Evolutionary conservation across 805 yeast genomes (phyloP).

Genomic region (Candida lessepsii): DNA sequence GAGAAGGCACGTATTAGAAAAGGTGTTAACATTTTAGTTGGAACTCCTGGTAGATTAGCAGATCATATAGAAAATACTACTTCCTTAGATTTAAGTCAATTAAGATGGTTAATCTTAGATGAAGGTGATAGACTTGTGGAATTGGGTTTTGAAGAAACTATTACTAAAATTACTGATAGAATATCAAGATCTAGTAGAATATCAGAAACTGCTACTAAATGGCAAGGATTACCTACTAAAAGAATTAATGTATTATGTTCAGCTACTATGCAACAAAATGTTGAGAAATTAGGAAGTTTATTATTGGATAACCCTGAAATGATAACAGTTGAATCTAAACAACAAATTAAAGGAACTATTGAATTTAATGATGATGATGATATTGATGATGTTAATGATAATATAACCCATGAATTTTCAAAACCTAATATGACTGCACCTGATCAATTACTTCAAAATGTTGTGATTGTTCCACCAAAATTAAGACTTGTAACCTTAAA

Average conservation of each 20-base stretch:
- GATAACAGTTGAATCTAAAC: slow-evolving; percentile 44
- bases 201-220: slow-evolving; percentile 31
- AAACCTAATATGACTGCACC: slow-evolving; percentile 59
- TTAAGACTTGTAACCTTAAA: slow-evolving; percentile 79
- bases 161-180: slow-evolving; percentile 66
- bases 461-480: slow-evolving; percentile 88
- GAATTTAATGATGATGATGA: slow-evolving; percentile 28
- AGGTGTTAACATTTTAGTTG: slow-evolving; percentile 94
- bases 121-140: slow-evolving; percentile 97
- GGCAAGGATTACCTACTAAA: slow-evolving; percentile 61
- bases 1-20: slow-evolving; percentile 95
- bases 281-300: slow-evolving; percentile 75
- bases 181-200: slow-evolving; percentile 50
- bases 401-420: neutral
- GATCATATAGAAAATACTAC: slow-evolving; percentile 93
- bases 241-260: slow-evolving; percentile 86
- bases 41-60: slow-evolving; percentile 94
- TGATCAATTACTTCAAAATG: slow-evolving; percentile 81
- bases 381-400: slow-evolving; percentile 3
- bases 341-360: slow-evolving; percentile 21
- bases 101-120: slow-evolving; percentile 87
- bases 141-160: slow-evolving; percentile 93
- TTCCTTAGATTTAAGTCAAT: slow-evolving; percentile 65
- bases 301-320: slow-evolving; percentile 73
- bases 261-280: slow-evolving; percentile 86